A percentile compares a stretch with the other conserved stretches of the same genome.
phyloP scores from a whole-genome alignment of 1,284 basidiomycete species.

The Ganoderma meredithae region DNA sequence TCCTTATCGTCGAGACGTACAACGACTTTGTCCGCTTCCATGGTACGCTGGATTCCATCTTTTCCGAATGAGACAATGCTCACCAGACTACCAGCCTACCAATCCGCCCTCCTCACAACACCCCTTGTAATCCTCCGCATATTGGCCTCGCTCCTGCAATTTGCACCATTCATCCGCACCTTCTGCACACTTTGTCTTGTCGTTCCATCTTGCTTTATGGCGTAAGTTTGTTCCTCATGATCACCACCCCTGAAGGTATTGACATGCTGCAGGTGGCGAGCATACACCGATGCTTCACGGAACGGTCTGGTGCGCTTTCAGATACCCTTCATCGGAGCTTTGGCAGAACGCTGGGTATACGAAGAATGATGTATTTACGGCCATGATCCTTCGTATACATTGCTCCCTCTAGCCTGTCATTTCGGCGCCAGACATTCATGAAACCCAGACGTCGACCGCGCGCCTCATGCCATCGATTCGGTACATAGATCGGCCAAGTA shows the following conservation, averaged over 20 bases:
- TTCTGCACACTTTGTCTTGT: slow-evolving; percentile 56
- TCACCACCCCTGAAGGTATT: slow-evolving; percentile 6
- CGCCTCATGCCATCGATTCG: not conserved
- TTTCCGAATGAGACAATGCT: not conserved
- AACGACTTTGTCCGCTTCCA: slow-evolving; percentile 87
- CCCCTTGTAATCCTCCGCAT: slow-evolving; percentile 71
- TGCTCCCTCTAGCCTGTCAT: not conserved
- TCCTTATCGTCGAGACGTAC: slow-evolving; percentile 80
- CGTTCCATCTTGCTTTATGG: slow-evolving; percentile 57
- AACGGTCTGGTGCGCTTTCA: slow-evolving; percentile 65
- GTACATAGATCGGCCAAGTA: not conserved
- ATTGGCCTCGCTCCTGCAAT: slow-evolving; percentile 58
- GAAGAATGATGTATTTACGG: slow-evolving; percentile 58
- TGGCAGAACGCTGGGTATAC: slow-evolving; percentile 78
- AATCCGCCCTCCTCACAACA: slow-evolving; percentile 77
- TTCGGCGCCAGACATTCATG: no score
- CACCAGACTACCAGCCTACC: slow-evolving; percentile 63
- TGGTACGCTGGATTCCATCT: slow-evolving; percentile 50
- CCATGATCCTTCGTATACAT: not conserved
- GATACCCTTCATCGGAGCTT: slow-evolving; percentile 70
- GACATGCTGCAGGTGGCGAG: slow-evolving; percentile 55
- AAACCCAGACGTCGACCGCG: not conserved
- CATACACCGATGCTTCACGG: slow-evolving; percentile 69
- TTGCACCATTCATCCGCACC: slow-evolving; percentile 56
- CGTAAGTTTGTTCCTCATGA: slow-evolving; percentile 49